phyloP scores from a whole-genome alignment of 768 basidiomycete species.

The Coprinopsis strossmayeri region DNA sequence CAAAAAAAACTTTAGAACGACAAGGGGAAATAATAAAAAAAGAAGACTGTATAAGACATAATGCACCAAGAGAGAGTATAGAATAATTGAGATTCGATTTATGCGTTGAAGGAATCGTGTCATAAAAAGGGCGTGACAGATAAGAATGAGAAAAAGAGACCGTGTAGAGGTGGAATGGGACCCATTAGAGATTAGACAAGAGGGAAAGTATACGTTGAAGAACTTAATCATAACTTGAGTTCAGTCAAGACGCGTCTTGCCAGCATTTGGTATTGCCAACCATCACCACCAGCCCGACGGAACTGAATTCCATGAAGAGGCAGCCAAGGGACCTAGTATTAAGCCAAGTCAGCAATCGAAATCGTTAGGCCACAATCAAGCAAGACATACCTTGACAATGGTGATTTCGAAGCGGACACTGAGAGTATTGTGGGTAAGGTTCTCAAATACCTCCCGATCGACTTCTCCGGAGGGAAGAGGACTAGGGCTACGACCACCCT shows the following conservation, averaged over 20 bases:
- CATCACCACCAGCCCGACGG: slow-evolving; percentile 82
- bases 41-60: too few relatives aligned
- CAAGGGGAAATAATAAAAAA: too few relatives aligned
- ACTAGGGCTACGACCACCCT: slow-evolving; percentile 35
- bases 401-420: slow-evolving; percentile 96
- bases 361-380: not conserved
- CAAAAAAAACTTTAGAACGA: too few relatives aligned
- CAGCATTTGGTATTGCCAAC: slow-evolving; percentile 97
- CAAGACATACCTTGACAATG: slow-evolving; percentile 79
- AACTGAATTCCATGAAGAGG: slow-evolving; percentile 95
- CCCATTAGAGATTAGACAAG: not conserved
- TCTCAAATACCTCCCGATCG: slow-evolving; percentile 64
- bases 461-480: slow-evolving; percentile 63
- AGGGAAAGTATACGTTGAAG: not conserved
- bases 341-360: slow-evolving; percentile 4
- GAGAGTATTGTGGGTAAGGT: slow-evolving; percentile 66
- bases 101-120: too few relatives aligned
- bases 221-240: slow-evolving; percentile 60
- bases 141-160: too few relatives aligned
- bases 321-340: slow-evolving; percentile 77
- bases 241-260: slow-evolving; percentile 84
- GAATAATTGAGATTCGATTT: too few relatives aligned
- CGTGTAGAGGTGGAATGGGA: too few relatives aligned
- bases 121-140: too few relatives aligned
- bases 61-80: too few relatives aligned